phyloP scores from a whole-genome alignment of 306 rosid species.

The Albizia julibrissin region DNA sequence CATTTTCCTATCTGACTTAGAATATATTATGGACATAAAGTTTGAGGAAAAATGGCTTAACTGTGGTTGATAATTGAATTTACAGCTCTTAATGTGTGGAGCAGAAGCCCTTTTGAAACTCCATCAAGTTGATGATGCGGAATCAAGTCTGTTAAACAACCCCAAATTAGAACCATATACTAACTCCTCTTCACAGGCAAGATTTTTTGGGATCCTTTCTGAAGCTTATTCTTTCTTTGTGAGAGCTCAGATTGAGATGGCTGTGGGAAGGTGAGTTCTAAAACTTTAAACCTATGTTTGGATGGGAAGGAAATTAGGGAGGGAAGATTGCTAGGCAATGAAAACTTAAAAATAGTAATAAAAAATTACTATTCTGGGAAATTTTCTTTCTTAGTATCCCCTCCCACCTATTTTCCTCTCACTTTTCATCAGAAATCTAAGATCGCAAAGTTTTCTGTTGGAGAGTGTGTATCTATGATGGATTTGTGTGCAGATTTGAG shows the following conservation, averaged over 20 bases:
- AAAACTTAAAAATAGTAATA: too few relatives aligned
- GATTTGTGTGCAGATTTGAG: constrained; percentile 85
- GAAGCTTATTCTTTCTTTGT: constrained; percentile 68
- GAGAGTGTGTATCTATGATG: constrained; percentile 62
- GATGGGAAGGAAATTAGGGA: too few relatives aligned
- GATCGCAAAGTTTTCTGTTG: constrained; percentile 39
- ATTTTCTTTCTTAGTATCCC: too few relatives aligned
- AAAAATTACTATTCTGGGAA: too few relatives aligned
- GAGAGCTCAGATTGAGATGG: constrained; percentile 72
- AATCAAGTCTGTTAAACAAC: constrained; percentile 38
- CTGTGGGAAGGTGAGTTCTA: constrained; percentile 74
- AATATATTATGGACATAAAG: background rate
- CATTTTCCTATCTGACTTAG: background rate
- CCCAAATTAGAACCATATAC: constrained; percentile 48
- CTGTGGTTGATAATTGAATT: constrained; percentile 51
- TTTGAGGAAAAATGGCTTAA: constrained; percentile 33
- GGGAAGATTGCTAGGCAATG: too few relatives aligned
- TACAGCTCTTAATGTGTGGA: constrained; percentile 80
- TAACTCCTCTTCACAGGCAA: constrained; percentile 40
- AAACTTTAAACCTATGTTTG: constrained; percentile 13
- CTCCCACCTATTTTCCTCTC: too few relatives aligned
- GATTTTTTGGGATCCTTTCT: constrained; percentile 62
- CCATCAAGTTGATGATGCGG: constrained; percentile 73
- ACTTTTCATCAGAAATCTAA: constrained; percentile 30
- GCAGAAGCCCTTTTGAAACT: constrained; percentile 79